Evolutionary conservation across 805 yeast species (phyloP).

Genomic region (Kazachstania taianensis): DNA sequence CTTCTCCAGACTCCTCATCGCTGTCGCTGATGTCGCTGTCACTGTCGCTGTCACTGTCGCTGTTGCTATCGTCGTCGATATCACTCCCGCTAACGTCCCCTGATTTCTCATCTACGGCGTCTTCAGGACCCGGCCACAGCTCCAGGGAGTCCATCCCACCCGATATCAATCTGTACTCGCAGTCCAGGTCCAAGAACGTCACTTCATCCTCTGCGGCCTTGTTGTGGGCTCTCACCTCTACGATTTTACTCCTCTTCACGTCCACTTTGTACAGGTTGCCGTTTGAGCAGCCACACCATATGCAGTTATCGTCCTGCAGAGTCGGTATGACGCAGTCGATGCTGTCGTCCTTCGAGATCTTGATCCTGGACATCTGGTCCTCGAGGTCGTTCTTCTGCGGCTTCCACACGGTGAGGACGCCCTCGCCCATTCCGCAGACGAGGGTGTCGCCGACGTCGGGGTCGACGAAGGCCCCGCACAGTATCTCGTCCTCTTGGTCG

Average conservation of each 20-base stretch:
- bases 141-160: slow-evolving; percentile 77
- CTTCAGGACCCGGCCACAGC: slow-evolving; percentile 51
- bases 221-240: slow-evolving; percentile 60
- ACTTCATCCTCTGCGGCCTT: slow-evolving; percentile 53
- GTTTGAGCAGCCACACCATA: slow-evolving; percentile 74
- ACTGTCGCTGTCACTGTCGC: slow-evolving; percentile 14
- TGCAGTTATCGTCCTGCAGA: slow-evolving; percentile 37
- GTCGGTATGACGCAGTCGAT: slow-evolving; percentile 59
- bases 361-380: slow-evolving; percentile 75
- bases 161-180: slow-evolving; percentile 64
- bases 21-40: slow-evolving; percentile 13
- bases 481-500: slow-evolving; percentile 88
- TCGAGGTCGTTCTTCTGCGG: slow-evolving; percentile 53
- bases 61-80: slow-evolving; percentile 13
- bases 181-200: slow-evolving; percentile 65
- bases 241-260: slow-evolving; percentile 49
- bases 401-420: slow-evolving; percentile 80
- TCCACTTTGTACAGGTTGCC: slow-evolving; percentile 65
- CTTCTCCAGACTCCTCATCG: slow-evolving; percentile 14
- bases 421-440: slow-evolving; percentile 85
- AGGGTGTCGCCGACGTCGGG: slow-evolving; percentile 51
- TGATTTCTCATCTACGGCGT: slow-evolving; percentile 18
- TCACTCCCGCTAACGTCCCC: slow-evolving; percentile 10
- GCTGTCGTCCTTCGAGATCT: slow-evolving; percentile 57
- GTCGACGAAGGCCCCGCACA: slow-evolving; percentile 62